phyloP scores from a whole-genome alignment of 495 filamentous ascomycete species.

The Aspergillus asperescens region DNA sequence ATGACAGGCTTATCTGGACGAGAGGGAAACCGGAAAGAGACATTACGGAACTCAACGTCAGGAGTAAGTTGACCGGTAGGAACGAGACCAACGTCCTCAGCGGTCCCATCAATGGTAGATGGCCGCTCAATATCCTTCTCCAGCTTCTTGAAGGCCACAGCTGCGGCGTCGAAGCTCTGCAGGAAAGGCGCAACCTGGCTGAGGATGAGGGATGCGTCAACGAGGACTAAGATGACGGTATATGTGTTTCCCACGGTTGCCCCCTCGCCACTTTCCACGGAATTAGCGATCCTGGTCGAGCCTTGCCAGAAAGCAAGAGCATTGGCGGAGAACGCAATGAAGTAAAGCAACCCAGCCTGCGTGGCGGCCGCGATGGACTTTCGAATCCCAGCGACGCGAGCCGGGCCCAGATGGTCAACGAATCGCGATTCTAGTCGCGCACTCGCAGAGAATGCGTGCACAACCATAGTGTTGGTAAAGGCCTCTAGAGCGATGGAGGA shows the following conservation, averaged over 20 bases:
- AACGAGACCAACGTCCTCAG: conserved; percentile 29
- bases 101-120: conserved; percentile 47
- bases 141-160: conserved; percentile 49
- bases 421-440: conserved; percentile 47
- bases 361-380: conserved; percentile 52
- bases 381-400: conserved; percentile 49
- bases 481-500: conserved; percentile 45
- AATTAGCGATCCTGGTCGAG: conserved; percentile 47
- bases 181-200: conserved; percentile 59
- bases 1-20: conserved; percentile 52
- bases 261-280: conserved; percentile 32
- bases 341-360: conserved; percentile 57
- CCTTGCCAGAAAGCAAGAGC: conserved; percentile 64
- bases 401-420: conserved; percentile 34
- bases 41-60: conserved; percentile 44
- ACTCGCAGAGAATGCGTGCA: conserved; percentile 45
- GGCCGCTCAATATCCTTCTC: conserved; percentile 45
- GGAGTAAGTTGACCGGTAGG: conserved; percentile 26
- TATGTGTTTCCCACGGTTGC: conserved; percentile 54
- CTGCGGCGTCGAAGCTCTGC: conserved; percentile 55
- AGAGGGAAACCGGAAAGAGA: conserved; percentile 58
- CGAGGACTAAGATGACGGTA: conserved; percentile 58
- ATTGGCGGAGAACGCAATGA: conserved; percentile 58
- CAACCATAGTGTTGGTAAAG: conserved; percentile 40
- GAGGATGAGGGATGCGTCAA: conserved; percentile 58